Conservation (phyloP, 768 basidiomycete genomes). For the Daedaleopsis nitida region DNA sequence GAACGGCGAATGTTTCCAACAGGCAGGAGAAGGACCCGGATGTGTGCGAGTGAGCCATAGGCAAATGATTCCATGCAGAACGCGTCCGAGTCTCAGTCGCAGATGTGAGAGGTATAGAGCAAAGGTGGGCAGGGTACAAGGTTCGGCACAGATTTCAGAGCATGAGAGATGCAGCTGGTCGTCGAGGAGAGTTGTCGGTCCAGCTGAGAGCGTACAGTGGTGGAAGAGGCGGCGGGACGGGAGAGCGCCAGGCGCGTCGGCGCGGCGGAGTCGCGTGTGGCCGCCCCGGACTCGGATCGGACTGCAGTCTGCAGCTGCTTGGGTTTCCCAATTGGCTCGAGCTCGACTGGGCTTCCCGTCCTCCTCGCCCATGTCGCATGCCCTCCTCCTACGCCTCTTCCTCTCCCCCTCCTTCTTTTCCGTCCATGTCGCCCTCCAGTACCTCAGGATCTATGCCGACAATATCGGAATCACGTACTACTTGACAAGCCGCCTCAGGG, state of each 20-base stretch:
- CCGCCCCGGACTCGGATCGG: not conserved
- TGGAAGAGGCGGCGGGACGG: not conserved
- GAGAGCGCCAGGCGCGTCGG: constrained; percentile 8
- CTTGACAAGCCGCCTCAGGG: constrained; percentile 71
- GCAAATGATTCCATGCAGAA: constrained; percentile 63
- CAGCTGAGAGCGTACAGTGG: not conserved
- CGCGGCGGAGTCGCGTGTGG: not conserved
- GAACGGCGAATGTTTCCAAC: constrained; percentile 72
- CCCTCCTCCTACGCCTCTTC: constrained; percentile 86
- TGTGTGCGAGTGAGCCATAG: constrained; percentile 83
- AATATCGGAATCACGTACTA: constrained; percentile 94
- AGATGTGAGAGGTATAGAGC: not conserved
- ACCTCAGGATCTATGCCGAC: constrained; percentile 79
- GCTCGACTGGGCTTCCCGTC: not conserved
- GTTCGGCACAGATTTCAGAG: not conserved
- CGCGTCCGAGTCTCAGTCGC: not conserved
- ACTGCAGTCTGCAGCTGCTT: no score
- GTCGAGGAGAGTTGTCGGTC: not conserved
- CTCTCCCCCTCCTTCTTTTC: constrained; percentile 92
- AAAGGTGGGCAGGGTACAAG: not conserved
- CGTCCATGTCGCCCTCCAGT: constrained; percentile 90
- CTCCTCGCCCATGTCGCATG: constrained; percentile 58
- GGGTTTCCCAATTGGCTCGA: not conserved
- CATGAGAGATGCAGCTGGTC: constrained; percentile 1
- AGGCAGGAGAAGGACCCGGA: constrained; percentile 84